These are phyloP conservation scores for Leucocoprinus leucothites DNA, from an alignment of 768 basidiomycete species.

Conservation along the genomic window DNA sequence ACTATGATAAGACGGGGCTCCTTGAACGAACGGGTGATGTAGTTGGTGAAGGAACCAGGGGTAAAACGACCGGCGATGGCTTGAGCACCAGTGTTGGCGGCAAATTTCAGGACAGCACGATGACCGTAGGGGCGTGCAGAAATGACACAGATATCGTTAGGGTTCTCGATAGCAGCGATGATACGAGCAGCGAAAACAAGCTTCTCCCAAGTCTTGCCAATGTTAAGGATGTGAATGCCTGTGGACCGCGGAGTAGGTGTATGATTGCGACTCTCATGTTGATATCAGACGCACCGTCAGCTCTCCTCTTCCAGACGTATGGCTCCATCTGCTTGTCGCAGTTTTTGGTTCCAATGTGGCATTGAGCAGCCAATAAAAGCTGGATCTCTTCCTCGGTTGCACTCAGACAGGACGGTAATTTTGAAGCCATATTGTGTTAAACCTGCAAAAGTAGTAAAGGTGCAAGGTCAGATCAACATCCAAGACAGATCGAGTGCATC, in stretches of 20 bases:
- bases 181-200: constrained; percentile 96
- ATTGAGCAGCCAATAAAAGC: constrained; percentile 91
- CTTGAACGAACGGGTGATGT: constrained; percentile 99
- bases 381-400: constrained; percentile 98
- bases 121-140: constrained; percentile 98
- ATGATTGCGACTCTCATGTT: not conserved
- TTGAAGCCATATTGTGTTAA: constrained; percentile 63
- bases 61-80: constrained; percentile 99
- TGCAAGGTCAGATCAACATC: constrained; percentile 30
- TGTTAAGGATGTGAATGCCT: constrained; percentile 97
- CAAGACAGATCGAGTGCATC: constrained; percentile 31
- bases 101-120: constrained; percentile 98
- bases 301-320: constrained; percentile 96
- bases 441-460: constrained; percentile 24
- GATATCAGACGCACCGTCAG: constrained; percentile 70
- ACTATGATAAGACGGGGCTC: constrained; percentile 98
- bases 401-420: constrained; percentile 90
- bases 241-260: constrained; percentile 17
- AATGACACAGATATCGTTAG: constrained; percentile 96
- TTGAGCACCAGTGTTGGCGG: constrained; percentile 96
- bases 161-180: constrained; percentile 97
- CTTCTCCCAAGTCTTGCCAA: constrained; percentile 99
- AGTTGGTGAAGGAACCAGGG: constrained; percentile 98
- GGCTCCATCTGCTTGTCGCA: constrained; percentile 99
- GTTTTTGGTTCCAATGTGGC: constrained; percentile 98